phyloP scores from a whole-genome alignment of 768 basidiomycete species.

The Collybia mongolica region DNA sequence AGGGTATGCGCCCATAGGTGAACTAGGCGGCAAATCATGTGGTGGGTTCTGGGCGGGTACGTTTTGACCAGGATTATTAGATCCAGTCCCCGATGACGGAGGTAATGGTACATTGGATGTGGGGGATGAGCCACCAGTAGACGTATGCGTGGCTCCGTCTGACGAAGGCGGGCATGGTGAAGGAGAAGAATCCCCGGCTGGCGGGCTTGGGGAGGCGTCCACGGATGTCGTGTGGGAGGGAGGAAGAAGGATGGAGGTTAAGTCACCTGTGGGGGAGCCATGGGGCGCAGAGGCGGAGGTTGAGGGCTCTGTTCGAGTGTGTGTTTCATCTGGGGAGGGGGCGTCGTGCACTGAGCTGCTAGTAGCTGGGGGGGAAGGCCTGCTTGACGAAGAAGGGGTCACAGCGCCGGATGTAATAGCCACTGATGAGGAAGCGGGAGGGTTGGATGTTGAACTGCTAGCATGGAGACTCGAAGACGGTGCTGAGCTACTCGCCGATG shows the following conservation, averaged over 20 bases:
- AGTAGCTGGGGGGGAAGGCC: neutral
- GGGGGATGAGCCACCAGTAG: too few species aligned
- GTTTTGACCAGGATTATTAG: too few species aligned
- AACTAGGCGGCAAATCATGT: neutral
- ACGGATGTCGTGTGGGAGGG: neutral
- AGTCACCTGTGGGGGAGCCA: too few species aligned
- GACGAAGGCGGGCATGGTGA: neutral
- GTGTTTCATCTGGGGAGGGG: neutral
- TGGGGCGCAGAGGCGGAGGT: too few species aligned
- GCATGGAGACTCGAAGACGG: slow-evolving; percentile 2
- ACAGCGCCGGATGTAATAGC: neutral
- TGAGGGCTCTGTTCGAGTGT: too few species aligned
- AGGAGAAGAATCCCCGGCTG: neutral
- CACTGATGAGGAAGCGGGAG: neutral
- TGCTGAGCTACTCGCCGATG: slow-evolving; percentile 13
- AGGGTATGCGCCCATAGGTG: neutral
- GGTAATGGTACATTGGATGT: too few species aligned
- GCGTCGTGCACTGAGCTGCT: neutral
- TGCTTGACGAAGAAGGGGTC: neutral
- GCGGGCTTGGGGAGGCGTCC: neutral
- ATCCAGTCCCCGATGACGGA: too few species aligned
- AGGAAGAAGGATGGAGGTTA: neutral
- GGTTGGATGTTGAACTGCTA: neutral
- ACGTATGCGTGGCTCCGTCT: too few species aligned
- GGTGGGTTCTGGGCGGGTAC: too few species aligned